Evolutionary conservation across 768 basidiomycete genomes (phyloP), one percentile per base, ranked within the genome.

Genomic region (Gelatoporia subvermispora): DNA sequence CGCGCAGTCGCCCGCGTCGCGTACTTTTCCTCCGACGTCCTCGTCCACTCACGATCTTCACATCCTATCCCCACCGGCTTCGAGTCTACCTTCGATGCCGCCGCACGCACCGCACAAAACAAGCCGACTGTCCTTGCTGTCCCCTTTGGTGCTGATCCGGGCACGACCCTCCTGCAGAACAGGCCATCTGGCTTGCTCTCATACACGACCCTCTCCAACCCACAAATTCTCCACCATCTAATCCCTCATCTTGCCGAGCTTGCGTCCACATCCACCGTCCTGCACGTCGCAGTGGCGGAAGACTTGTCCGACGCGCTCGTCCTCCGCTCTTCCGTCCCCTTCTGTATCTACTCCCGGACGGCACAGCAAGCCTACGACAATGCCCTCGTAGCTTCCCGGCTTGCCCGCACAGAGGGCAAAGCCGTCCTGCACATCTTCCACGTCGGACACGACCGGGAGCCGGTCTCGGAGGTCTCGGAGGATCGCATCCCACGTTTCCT

Each of bases 381-480:
- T 65, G 88, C 92, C 20, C 70, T 97, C 31, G 77, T 98, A 16
- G 91, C 92, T 13, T 83, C 89, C 43, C 79, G 84, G 37, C 68
- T 97, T 43, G 90, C 95, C 0, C 75, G 76, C 34, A 65, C 75
- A 7, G 81, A 87, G 58, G 72, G 73, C 47, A 85, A 80, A 56
- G 83, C 85, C 4, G 89, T 95, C n/a, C 72, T 96, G 21, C 95
- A 97, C 63, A 82, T 78, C 13, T 96, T 93, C 67, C 82, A 86
- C 58, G 60, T 72, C 8, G 67, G 60, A 2, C 63, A 63, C 2
- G 62, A 68, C 18, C 65, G 67, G 15, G 71, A 75, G 22, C 54
- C 62, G 5, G 61, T 78, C 10, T 67, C 73, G 17, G 77, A 84
- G 54, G 68, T 88, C 13, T 56, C 76, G 8, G 82, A 82, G 52